A percentile compares a stretch with the other conserved stretches of the same genome.
Conservation (phyloP, 805 yeast species). For the Sugiyamaella valdiviana region DNA sequence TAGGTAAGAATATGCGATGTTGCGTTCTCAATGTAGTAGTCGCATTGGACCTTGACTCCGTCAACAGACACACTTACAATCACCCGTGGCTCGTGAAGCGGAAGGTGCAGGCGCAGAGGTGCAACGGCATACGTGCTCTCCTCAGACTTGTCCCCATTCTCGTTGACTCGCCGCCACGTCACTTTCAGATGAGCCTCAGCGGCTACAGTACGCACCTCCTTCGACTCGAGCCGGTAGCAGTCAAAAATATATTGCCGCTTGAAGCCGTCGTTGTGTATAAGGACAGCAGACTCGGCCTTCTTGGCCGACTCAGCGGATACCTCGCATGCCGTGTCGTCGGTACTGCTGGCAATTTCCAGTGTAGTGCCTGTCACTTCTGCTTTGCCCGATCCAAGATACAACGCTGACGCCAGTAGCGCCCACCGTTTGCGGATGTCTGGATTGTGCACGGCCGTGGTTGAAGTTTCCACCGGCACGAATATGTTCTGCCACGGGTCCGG, state of each 20-base stretch:
- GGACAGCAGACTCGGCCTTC: background rate
- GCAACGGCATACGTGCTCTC: slow-evolving; percentile 22
- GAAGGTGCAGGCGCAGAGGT: slow-evolving; percentile 49
- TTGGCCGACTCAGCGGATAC: background rate
- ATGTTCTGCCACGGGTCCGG: slow-evolving; percentile 34
- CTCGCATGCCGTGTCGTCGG: slow-evolving; percentile 19
- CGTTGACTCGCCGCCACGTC: slow-evolving; percentile 28
- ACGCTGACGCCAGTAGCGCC: slow-evolving; percentile 29
- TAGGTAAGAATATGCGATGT: slow-evolving; percentile 64
- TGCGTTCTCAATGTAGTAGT: slow-evolving; percentile 64
- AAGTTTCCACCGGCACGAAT: slow-evolving; percentile 26
- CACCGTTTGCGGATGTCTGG: slow-evolving; percentile 29
- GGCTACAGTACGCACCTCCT: slow-evolving; percentile 20
- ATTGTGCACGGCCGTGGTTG: slow-evolving; percentile 4
- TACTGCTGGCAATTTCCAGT: slow-evolving; percentile 17
- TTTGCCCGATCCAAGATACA: slow-evolving; percentile 20
- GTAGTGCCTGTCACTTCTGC: slow-evolving; percentile 20
- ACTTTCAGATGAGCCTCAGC: slow-evolving; percentile 27
- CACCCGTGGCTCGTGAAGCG: slow-evolving; percentile 66
- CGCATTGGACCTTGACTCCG: background rate
- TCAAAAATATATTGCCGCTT: slow-evolving; percentile 16
- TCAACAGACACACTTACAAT: slow-evolving; percentile 35
- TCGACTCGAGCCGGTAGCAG: slow-evolving; percentile 11
- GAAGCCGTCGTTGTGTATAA: slow-evolving; percentile 19
- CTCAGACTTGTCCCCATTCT: background rate